Evolutionary conservation across 2,329 filamentous ascomycete genomes (phyloP).

Genomic region (Xylaria hypoxylon): DNA sequence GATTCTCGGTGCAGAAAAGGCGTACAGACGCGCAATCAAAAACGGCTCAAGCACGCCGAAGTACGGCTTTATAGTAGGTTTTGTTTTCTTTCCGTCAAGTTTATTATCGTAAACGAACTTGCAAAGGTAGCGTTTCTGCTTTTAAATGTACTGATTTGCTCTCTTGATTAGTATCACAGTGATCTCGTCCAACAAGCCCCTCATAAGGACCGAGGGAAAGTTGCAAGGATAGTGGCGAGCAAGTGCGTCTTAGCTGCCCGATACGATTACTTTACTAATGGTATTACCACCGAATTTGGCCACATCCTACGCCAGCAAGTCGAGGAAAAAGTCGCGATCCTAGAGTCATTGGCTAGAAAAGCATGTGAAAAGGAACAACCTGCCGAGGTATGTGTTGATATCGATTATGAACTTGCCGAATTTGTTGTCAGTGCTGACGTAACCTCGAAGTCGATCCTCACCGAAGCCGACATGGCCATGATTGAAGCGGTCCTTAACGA

Average conservation of each 20-base stretch:
- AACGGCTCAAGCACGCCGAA: background rate
- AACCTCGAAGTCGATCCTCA: too few relatives aligned
- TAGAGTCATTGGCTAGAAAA: background rate
- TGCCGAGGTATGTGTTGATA: too few relatives aligned
- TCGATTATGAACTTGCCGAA: too few relatives aligned
- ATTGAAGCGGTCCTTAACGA: too few relatives aligned
- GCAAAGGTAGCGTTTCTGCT: background rate
- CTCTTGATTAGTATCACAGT: background rate
- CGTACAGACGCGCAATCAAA: background rate
- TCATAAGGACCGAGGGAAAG: background rate
- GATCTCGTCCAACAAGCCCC: background rate
- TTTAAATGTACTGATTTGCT: background rate
- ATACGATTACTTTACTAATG: background rate
- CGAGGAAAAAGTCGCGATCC: background rate
- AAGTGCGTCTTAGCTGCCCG: conserved; percentile 1
- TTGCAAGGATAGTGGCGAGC: background rate
- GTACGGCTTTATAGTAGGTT: background rate
- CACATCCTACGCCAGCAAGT: background rate
- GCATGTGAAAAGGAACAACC: too few relatives aligned
- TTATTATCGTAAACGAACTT: background rate
- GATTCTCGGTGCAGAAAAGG: background rate
- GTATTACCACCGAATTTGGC: background rate
- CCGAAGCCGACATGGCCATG: too few relatives aligned
- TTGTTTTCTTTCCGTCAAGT: background rate
- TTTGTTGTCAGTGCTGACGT: too few relatives aligned